Percentiles rank a stretch among this genome's conserved stretches.
Conservation (phyloP, 768 basidiomycete genomes). For the Chlorophyllum brunneum region DNA sequence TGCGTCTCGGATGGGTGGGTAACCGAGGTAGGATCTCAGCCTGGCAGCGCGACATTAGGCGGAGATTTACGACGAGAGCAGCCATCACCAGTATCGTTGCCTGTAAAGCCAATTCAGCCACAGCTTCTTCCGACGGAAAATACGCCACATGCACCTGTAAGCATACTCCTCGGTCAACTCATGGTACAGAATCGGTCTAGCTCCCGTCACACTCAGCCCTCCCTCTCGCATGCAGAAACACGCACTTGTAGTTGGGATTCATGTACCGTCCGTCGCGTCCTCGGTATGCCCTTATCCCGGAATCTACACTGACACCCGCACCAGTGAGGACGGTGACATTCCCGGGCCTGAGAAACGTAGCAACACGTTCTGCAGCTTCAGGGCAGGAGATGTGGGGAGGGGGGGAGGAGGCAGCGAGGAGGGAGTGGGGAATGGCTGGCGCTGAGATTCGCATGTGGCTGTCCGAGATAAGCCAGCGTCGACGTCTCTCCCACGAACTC, state of each 20-base stretch:
- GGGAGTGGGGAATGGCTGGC: slow-evolving; percentile 64
- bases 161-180: slow-evolving; percentile 75
- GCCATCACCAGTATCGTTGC: slow-evolving; percentile 73
- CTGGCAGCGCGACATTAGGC: slow-evolving; percentile 21
- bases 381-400: slow-evolving; percentile 36
- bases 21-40: slow-evolving; percentile 82
- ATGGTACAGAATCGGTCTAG: slow-evolving; percentile 74
- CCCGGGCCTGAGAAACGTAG: slow-evolving; percentile 65
- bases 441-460: slow-evolving; percentile 76
- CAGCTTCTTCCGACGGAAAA: background rate
- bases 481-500: too few species aligned
- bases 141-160: slow-evolving; percentile 49
- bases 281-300: slow-evolving; percentile 92
- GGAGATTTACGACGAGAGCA: slow-evolving; percentile 1
- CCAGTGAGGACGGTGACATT: slow-evolving; percentile 77
- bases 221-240: slow-evolving; percentile 2
- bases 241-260: slow-evolving; percentile 84
- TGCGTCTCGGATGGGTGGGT: slow-evolving; percentile 79
- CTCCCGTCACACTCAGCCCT: background rate
- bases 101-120: slow-evolving; percentile 31
- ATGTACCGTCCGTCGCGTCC: slow-evolving; percentile 83
- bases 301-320: slow-evolving; percentile 94
- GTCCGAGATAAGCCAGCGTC: slow-evolving; percentile 17
- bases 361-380: slow-evolving; percentile 58
- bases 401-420: slow-evolving; percentile 45